Evolutionary conservation across 2,329 filamentous ascomycete species (phyloP).

Genomic region (Trichoderma asperellum): DNA sequence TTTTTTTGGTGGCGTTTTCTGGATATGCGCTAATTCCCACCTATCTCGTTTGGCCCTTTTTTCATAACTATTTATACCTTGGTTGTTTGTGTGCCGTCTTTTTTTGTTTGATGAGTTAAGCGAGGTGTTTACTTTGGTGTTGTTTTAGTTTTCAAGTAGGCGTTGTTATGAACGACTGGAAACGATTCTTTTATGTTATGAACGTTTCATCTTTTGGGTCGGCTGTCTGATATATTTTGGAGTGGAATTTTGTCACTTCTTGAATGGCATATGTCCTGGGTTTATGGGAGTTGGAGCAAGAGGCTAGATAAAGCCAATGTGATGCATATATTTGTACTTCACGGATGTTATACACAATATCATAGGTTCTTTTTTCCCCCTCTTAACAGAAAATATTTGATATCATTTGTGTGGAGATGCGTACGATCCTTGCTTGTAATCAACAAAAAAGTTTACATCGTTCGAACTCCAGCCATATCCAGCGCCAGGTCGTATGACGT

Average conservation of each 20-base stretch:
- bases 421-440: not conserved
- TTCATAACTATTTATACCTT: not conserved
- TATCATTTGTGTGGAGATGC: not conserved
- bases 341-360: not conserved
- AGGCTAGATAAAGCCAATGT: not conserved
- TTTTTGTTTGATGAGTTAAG: not conserved
- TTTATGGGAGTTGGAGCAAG: not conserved
- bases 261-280: not conserved
- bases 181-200: not conserved
- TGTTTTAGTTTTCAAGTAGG: not conserved
- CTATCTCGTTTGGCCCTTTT: not conserved
- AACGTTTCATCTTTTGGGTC: not conserved
- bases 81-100: not conserved
- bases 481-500: constrained; percentile 5
- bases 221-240: not conserved
- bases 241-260: not conserved
- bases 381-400: not conserved
- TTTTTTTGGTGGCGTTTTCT: not conserved
- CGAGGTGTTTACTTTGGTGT: constrained; percentile 8
- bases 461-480: constrained; percentile 4
- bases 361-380: not conserved
- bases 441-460: not conserved
- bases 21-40: not conserved
- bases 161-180: not conserved
- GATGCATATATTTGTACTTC: not conserved